phyloP scores from a whole-genome alignment of 345 rosid genomes.

The Populus euphratica region DNA sequence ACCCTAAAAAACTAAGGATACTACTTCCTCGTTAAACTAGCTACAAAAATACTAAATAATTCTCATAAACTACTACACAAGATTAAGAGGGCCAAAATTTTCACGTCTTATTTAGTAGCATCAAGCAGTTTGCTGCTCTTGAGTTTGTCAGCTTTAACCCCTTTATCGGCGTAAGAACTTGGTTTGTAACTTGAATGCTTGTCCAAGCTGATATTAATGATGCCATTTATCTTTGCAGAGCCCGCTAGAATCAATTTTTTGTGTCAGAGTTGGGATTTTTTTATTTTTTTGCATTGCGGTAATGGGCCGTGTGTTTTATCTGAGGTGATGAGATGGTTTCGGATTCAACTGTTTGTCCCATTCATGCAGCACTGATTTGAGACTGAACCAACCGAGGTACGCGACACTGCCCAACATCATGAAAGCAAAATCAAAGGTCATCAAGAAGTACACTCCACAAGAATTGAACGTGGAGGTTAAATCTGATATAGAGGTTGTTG shows the following conservation, averaged over 20 bases:
- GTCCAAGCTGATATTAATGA: neutral
- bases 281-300: neutral
- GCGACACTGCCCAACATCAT: constrained; percentile 93
- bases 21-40: neutral
- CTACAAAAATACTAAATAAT: neutral
- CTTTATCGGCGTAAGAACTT: no score
- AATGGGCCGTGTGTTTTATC: neutral
- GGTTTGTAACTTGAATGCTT: neutral
- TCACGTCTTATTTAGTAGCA: neutral
- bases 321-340: neutral
- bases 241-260: neutral
- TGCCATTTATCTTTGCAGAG: neutral
- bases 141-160: neutral
- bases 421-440: constrained; percentile 86
- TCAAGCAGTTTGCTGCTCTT: neutral
- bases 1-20: neutral
- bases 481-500: constrained; percentile 60
- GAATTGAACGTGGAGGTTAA: constrained; percentile 62
- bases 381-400: constrained; percentile 91
- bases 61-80: neutral
- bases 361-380: constrained; percentile 69
- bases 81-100: neutral
- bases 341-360: neutral
- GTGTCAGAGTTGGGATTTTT: neutral
- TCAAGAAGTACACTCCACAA: constrained; percentile 61